These are phyloP conservation scores for Phytophthora podocarpi DNA, from an alignment of 352 stramenopile species.

Conservation along the genomic window DNA sequence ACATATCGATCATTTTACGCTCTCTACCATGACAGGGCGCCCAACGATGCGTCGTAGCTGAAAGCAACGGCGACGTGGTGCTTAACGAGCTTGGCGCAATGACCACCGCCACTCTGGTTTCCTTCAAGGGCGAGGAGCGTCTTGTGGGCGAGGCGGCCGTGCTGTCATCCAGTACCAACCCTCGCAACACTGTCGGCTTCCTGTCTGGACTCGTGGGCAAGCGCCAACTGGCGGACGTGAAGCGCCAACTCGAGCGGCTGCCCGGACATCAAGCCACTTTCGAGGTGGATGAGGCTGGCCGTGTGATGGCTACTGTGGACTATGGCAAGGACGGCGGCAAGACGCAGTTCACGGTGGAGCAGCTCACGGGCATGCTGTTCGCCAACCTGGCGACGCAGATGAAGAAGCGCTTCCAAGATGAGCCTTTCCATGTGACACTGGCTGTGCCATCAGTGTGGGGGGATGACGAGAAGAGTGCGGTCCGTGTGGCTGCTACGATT, in stretches of 20 bases:
- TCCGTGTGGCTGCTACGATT: conserved; percentile 60
- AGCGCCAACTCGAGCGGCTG: conserved; percentile 42
- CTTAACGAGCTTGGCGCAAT: conserved; percentile 90
- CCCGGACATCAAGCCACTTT: conserved; percentile 62
- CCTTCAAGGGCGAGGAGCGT: conserved; percentile 88
- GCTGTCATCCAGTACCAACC: conserved; percentile 84
- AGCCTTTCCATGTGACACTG: conserved; percentile 62
- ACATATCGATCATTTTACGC: conserved; percentile 8
- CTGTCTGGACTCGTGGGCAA: conserved; percentile 75
- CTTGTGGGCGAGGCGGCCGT: conserved; percentile 88
- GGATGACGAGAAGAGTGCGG: conserved; percentile 50
- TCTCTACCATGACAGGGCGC: conserved; percentile 50
- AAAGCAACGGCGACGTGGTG: conserved; percentile 77
- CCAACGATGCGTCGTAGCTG: conserved; percentile 78
- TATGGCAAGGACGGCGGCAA: conserved; percentile 49
- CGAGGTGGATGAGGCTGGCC: conserved; percentile 25
- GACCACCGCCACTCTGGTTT: conserved; percentile 85
- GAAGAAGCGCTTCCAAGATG: conserved; percentile 52
- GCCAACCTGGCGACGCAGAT: conserved; percentile 76
- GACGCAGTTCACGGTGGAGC: conserved; percentile 69
- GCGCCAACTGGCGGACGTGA: conserved; percentile 45
- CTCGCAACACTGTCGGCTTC: conserved; percentile 78
- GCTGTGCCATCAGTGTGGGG: conserved; percentile 72
- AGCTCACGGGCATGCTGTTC: conserved; percentile 81
- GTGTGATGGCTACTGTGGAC: conserved; percentile 65